These are phyloP conservation scores for Rhytidhysteron rufulum DNA, from an alignment of 2,329 filamentous ascomycete genomes.

Conservation along the genomic window DNA sequence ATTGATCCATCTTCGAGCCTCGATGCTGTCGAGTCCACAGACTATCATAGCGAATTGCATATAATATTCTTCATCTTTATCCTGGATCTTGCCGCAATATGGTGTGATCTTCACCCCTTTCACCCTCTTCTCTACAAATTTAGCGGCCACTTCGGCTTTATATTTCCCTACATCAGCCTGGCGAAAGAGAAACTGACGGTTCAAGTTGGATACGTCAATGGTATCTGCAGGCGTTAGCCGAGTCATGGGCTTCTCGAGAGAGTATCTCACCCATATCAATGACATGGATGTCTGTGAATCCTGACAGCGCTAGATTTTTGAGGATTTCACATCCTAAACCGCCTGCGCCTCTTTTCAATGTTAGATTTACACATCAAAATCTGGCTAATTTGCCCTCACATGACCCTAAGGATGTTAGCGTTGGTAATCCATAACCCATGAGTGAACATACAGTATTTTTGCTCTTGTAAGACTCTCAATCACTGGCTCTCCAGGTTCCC, in stretches of 20 bases:
- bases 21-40: constrained; percentile 93
- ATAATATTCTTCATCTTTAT: constrained; percentile 94
- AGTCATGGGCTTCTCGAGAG: background rate
- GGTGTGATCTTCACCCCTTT: constrained; percentile 89
- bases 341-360: constrained; percentile 70
- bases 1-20: constrained; percentile 98
- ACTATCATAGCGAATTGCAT: constrained; percentile 94
- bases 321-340: constrained; percentile 94
- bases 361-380: constrained; percentile 49
- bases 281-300: constrained; percentile 95
- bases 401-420: constrained; percentile 31
- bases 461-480: constrained; percentile 29
- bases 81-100: constrained; percentile 92
- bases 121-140: constrained; percentile 85
- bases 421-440: background rate
- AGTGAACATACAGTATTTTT: constrained; percentile 60
- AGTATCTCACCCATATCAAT: constrained; percentile 85
- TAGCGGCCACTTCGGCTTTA: constrained; percentile 89
- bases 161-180: constrained; percentile 85
- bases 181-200: constrained; percentile 95
- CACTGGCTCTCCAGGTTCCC: constrained; percentile 52
- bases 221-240: constrained; percentile 59
- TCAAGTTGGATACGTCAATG: constrained; percentile 97
- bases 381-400: constrained; percentile 27
- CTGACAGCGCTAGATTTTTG: constrained; percentile 91